Percentiles rank a stretch among this genome's conserved stretches.
phyloP scores from a whole-genome alignment of 331 rosid genomes.

The Quercus tomentella region DNA sequence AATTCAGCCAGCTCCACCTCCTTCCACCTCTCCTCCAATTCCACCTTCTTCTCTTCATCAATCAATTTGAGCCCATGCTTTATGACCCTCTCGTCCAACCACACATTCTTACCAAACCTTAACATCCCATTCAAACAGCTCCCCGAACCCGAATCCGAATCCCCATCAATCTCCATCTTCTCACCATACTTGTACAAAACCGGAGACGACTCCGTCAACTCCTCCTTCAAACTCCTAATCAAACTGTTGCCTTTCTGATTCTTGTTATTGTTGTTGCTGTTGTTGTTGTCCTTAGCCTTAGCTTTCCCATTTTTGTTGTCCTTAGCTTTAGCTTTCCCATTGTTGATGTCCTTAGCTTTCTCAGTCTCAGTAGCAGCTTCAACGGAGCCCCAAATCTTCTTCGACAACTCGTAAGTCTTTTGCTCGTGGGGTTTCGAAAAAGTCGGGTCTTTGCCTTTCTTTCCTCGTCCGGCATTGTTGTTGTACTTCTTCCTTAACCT shows the following conservation, averaged over 20 bases:
- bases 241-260: too few relatives aligned
- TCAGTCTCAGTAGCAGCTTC: constrained; percentile 1
- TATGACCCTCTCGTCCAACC: constrained; percentile 20
- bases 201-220: background rate
- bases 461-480: constrained; percentile 12
- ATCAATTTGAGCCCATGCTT: constrained; percentile 38
- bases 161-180: constrained; percentile 2
- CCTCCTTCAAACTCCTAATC: constrained; percentile 17
- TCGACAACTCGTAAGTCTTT: constrained; percentile 44
- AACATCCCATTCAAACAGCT: constrained; percentile 20
- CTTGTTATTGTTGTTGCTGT: too few relatives aligned
- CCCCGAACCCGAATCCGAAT: background rate
- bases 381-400: constrained; percentile 49
- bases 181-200: constrained; percentile 8
- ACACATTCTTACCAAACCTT: constrained; percentile 18
- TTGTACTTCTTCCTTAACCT: constrained; percentile 57
- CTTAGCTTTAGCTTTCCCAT: constrained; percentile 19
- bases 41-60: constrained; percentile 32
- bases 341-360: background rate
- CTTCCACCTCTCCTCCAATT: constrained; percentile 46
- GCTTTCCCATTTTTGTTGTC: constrained; percentile 7
- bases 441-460: constrained; percentile 27
- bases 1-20: constrained; percentile 38
- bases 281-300: background rate
- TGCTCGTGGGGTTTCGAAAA: constrained; percentile 39